These are phyloP conservation scores for Capsella bursapastoris DNA, from an alignment of 345 rosid species.

Conservation along the genomic window DNA sequence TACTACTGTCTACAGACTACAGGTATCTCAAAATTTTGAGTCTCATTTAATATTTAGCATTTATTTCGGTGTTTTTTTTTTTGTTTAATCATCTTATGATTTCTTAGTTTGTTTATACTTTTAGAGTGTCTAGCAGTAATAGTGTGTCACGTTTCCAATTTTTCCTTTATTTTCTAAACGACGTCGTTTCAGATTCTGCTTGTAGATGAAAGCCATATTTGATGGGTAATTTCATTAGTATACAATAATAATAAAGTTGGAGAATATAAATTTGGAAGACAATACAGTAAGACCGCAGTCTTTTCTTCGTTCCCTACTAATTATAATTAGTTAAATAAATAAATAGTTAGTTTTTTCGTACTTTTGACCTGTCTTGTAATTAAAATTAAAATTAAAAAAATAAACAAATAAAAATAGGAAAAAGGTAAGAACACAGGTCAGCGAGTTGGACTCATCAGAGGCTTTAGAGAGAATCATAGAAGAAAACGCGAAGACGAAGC, in stretches of 20 bases:
- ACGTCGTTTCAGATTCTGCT: slow-evolving; percentile 5
- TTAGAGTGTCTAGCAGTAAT: no score
- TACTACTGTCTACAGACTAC: not conserved
- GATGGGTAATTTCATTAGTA: slow-evolving; percentile 2
- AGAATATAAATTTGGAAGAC: slow-evolving; percentile 26
- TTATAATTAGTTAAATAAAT: not conserved
- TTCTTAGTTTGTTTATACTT: no score
- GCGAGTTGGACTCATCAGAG: slow-evolving; percentile 41
- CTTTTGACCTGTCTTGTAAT: slow-evolving; percentile 50
- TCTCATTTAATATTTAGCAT: not conserved
- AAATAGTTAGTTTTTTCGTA: slow-evolving; percentile 37
- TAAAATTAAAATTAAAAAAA: slow-evolving; percentile 13
- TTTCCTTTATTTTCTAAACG: not conserved
- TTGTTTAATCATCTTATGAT: not conserved
- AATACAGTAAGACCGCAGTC: slow-evolving; percentile 42
- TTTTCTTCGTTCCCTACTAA: slow-evolving; percentile 27
- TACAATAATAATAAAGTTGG: slow-evolving; percentile 31
- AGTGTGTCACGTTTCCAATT: no score
- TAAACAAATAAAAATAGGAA: not conserved
- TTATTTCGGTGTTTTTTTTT: no score
- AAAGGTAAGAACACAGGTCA: slow-evolving; percentile 43
- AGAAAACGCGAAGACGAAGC: slow-evolving; percentile 34
- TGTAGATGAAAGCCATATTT: slow-evolving; percentile 9
- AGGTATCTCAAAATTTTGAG: not conserved
- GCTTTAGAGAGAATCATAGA: slow-evolving; percentile 24